Evolutionary conservation across 2,329 filamentous ascomycete species (phyloP).

Genomic region (Xylaria sp.): DNA sequence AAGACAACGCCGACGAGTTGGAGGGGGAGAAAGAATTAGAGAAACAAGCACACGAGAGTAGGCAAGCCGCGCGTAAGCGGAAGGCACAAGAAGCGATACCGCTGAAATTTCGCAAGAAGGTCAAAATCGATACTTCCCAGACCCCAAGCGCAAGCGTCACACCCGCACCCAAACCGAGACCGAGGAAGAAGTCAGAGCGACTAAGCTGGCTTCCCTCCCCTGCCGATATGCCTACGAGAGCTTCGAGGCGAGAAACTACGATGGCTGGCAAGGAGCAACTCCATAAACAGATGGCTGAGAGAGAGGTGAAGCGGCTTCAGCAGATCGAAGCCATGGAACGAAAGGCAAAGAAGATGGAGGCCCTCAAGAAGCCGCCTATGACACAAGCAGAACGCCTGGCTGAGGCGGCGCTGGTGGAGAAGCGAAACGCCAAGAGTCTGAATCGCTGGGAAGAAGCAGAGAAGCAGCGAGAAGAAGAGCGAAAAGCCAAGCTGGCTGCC

Average conservation of each 20-base stretch:
- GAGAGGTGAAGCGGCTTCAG: slow-evolving; percentile 75
- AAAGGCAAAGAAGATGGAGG: slow-evolving; percentile 75
- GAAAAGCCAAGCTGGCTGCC: slow-evolving; percentile 84
- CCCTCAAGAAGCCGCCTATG: slow-evolving; percentile 80
- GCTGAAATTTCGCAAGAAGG: slow-evolving; percentile 76
- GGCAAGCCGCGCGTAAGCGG: slow-evolving; percentile 76
- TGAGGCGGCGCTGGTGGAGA: slow-evolving; percentile 85
- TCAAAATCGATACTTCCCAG: slow-evolving; percentile 67
- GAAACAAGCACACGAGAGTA: slow-evolving; percentile 76
- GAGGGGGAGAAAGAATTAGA: slow-evolving; percentile 90
- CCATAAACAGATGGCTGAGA: slow-evolving; percentile 77
- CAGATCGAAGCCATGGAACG: slow-evolving; percentile 75
- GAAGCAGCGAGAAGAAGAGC: slow-evolving; percentile 85
- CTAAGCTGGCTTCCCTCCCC: slow-evolving; percentile 66
- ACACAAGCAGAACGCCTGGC: slow-evolving; percentile 87
- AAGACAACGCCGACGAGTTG: slow-evolving; percentile 74
- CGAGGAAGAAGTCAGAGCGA: slow-evolving; percentile 70
- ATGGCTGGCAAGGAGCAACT: slow-evolving; percentile 69
- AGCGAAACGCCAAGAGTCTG: slow-evolving; percentile 86
- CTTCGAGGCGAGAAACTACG: slow-evolving; percentile 68
- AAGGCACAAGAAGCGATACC: slow-evolving; percentile 81
- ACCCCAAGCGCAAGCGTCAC: slow-evolving; percentile 48
- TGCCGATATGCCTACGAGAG: slow-evolving; percentile 66
- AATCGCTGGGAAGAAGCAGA: slow-evolving; percentile 96
- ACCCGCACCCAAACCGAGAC: slow-evolving; percentile 57